Evolutionary conservation across 345 rosid species (phyloP), one percentile per base, ranked within the genome.

Genomic region (Salix viminalis): DNA sequence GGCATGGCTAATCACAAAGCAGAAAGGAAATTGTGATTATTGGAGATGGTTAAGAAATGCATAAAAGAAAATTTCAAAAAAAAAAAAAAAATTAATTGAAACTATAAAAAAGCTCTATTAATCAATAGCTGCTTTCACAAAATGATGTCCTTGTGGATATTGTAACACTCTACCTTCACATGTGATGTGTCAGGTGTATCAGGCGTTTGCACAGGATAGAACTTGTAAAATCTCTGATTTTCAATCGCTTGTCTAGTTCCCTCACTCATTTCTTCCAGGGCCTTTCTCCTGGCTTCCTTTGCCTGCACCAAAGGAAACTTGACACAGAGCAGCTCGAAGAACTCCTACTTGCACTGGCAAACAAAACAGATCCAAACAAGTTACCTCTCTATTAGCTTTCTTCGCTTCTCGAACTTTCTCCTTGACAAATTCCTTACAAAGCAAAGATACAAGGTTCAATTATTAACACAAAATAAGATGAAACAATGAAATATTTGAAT

Each of bases 401-500:
- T 91, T 96, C 13, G 93, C 97, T 85, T 92, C 96, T 64, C 92
- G 89, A 73, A 94, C 94, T 86, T 87, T 91, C 84, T 90, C 93
- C 77, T 84, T 90, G 48, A 96, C 87, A 78, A 83, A 94, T 18
- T 90, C 97, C 99, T 96, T 80, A 73, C 56, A 80, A 70, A 32
- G 28, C 6, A 56, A 79, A 34, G 44, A 34, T 30, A 7, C n/a
- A 34, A 73, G 3, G 37, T 16, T 18, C 16, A 28, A 60, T n/a
- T 37, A 65, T 4, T 36, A 34, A 75, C 16, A 65, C n/a, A 64
- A 75, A 46, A 70, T 21, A 69, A 16, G 42, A 16, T 50, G 71
- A 32, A 69, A 39, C 42, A 9, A 72, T 8, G 42, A 71, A 58
- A 61, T 52, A 83, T 61, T 62, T 68, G 21, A 46, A 76, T 56